A percentile compares a stretch with the other conserved stretches of the same genome.
Evolutionary conservation across 495 filamentous ascomycete species (phyloP).

Genomic region (Trichoderma parareesei): DNA sequence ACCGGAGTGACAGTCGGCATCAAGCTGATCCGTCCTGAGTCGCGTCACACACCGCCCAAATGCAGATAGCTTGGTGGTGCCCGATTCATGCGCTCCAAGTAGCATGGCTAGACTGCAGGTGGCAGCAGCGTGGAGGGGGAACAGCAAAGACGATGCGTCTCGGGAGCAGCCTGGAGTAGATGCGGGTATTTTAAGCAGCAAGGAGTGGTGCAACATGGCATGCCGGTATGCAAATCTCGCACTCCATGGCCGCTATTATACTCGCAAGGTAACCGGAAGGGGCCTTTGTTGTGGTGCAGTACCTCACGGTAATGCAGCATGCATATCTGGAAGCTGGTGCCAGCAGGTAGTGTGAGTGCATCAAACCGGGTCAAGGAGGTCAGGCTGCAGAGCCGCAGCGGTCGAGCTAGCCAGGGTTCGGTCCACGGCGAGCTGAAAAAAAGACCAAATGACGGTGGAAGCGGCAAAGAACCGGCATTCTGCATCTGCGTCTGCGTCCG

Average conservation of each 20-base stretch:
- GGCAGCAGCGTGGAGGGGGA: not conserved
- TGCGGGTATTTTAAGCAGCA: too few relatives aligned
- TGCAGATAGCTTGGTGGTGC: not conserved
- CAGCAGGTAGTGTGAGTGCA: not conserved
- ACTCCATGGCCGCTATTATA: too few relatives aligned
- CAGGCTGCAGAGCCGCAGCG: not conserved
- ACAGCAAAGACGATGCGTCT: not conserved
- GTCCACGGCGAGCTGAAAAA: not conserved
- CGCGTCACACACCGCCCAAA: not conserved
- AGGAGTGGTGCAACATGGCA: not conserved
- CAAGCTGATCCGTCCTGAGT: not conserved
- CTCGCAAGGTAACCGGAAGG: too few relatives aligned
- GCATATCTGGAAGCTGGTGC: not conserved
- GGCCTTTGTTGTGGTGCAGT: too few relatives aligned
- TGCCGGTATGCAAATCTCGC: not conserved
- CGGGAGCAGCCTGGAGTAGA: not conserved
- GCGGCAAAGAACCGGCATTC: not conserved
- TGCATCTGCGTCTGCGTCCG: not conserved
- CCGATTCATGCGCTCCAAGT: not conserved
- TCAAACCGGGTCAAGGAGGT: not conserved
- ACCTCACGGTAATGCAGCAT: not conserved
- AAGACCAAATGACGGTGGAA: not conserved
- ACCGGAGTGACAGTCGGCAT: not conserved
- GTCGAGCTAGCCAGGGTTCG: not conserved
- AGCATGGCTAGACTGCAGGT: not conserved